Evolutionary conservation across 345 rosid species (phyloP).

Genomic region (Eucalyptus erythrocorys): DNA sequence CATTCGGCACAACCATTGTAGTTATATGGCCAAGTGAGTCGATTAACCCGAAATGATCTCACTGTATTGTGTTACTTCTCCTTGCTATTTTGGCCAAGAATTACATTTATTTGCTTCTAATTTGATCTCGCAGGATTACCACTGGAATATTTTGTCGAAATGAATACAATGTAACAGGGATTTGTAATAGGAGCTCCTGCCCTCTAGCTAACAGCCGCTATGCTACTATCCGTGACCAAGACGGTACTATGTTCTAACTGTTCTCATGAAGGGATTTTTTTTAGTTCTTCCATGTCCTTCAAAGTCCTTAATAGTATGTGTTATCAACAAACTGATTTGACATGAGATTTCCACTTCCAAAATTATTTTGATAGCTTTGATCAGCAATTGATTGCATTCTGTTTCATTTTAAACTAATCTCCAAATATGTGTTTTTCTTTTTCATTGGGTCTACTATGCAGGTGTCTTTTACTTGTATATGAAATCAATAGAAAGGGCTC

Average conservation of each 20-base stretch:
- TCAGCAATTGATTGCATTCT: neutral
- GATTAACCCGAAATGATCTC: neutral
- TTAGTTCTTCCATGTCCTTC: neutral
- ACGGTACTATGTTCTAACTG: conserved; percentile 34
- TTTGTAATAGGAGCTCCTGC: conserved; percentile 92
- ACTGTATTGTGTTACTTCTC: neutral
- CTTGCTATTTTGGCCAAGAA: neutral
- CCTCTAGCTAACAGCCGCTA: conserved; percentile 96
- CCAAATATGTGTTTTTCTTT: neutral
- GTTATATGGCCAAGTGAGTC: conserved; percentile 85
- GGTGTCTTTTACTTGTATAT: conserved; percentile 89
- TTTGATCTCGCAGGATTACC: conserved; percentile 39
- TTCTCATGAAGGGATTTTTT: neutral
- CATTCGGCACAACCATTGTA: conserved; percentile 94
- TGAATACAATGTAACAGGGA: conserved; percentile 81
- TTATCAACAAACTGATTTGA: neutral
- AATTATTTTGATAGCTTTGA: neutral
- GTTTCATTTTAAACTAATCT: neutral
- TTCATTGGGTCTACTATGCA: conserved; percentile 4
- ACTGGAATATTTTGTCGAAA: conserved; percentile 91
- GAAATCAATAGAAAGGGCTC: conserved; percentile 98
- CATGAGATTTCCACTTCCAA: neutral
- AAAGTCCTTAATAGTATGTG: neutral
- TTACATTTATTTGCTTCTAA: neutral
- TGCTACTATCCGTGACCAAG: conserved; percentile 72